These are phyloP conservation scores for Nymphaea thermarum DNA, from an alignment of 164 flowering plant species.

Conservation along the genomic window DNA sequence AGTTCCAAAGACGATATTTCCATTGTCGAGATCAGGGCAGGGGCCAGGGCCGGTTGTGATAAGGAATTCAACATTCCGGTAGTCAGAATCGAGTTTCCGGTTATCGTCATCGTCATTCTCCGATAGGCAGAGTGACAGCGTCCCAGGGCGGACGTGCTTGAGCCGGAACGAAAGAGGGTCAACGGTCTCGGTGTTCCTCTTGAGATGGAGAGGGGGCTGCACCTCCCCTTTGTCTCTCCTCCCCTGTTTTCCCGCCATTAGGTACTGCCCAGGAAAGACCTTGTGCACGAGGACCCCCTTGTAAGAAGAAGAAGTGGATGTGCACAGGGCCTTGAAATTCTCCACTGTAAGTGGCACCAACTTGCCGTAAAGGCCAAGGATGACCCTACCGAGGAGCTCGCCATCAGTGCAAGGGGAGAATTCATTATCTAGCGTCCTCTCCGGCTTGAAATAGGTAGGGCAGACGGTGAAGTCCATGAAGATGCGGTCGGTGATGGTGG, in stretches of 20 bases:
- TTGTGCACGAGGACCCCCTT: slow-evolving; percentile 71
- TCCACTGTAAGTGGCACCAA: slow-evolving; percentile 71
- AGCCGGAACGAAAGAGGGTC: slow-evolving; percentile 52
- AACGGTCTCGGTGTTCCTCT: slow-evolving; percentile 55
- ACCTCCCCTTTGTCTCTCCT: slow-evolving; percentile 61
- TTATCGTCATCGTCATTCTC: slow-evolving; percentile 90
- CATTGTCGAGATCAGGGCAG: slow-evolving; percentile 64
- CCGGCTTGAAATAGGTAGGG: slow-evolving; percentile 55
- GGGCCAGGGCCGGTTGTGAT: slow-evolving; percentile 97
- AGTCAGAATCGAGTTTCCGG: slow-evolving; percentile 56
- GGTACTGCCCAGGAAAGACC: slow-evolving; percentile 74
- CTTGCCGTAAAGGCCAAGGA: slow-evolving; percentile 84
- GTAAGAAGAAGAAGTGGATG: slow-evolving; percentile 42
- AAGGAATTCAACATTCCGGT: slow-evolving; percentile 90
- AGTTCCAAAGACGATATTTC: slow-evolving; percentile 78
- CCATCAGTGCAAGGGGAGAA: slow-evolving; percentile 46
- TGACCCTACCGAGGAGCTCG: slow-evolving; percentile 68
- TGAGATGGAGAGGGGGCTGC: slow-evolving; percentile 30
- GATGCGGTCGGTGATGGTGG: slow-evolving; percentile 83
- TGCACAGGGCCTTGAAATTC: slow-evolving; percentile 80
- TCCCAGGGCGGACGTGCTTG: slow-evolving; percentile 54
- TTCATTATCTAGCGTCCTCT: slow-evolving; percentile 23
- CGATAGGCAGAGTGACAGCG: slow-evolving; percentile 64
- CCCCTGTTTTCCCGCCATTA: slow-evolving; percentile 79
- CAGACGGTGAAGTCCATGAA: slow-evolving; percentile 82